Percentiles rank a stretch among this genome's conserved stretches.
Conservation (phyloP, 2,329 filamentous ascomycete genomes). For the Elsinoe arachidis region DNA sequence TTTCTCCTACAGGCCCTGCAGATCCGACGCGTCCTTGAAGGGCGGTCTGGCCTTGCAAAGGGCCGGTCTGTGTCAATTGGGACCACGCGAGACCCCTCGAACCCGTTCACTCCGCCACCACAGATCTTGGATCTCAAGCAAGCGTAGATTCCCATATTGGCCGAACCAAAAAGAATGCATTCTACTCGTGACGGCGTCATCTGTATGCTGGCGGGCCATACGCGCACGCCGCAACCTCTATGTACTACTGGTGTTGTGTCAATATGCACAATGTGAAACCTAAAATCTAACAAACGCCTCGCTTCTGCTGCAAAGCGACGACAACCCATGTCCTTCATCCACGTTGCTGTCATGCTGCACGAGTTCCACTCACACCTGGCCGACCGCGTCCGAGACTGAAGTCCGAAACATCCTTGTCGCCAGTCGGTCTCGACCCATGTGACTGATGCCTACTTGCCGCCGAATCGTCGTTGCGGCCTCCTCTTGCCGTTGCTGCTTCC, state of each 20-base stretch:
- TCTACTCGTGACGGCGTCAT: conserved; percentile 7
- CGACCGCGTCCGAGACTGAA: background rate
- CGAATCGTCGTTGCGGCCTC: background rate
- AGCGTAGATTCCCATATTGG: background rate
- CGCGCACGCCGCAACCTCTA: too few species aligned
- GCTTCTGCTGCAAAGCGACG: background rate
- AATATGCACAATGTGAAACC: conserved; percentile 6
- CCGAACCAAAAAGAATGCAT: conserved; percentile 9
- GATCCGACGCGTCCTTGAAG: conserved; percentile 1
- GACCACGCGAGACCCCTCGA: background rate
- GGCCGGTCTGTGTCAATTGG: background rate
- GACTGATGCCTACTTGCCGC: background rate
- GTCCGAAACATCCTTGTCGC: conserved; percentile 2
- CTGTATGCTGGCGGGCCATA: background rate
- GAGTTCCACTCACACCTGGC: background rate
- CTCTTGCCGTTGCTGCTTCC: conserved; percentile 1
- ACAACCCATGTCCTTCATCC: background rate
- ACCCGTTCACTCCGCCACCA: background rate
- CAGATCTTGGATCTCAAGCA: background rate
- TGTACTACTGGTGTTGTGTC: background rate
- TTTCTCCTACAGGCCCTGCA: background rate
- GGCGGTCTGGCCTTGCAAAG: conserved; percentile 2
- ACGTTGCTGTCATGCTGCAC: conserved; percentile 10
- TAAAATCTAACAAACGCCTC: background rate
- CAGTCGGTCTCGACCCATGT: background rate